These are phyloP conservation scores for Pterocarpus macrocarpus DNA, from an alignment of 306 rosid species.

Conservation along the genomic window DNA sequence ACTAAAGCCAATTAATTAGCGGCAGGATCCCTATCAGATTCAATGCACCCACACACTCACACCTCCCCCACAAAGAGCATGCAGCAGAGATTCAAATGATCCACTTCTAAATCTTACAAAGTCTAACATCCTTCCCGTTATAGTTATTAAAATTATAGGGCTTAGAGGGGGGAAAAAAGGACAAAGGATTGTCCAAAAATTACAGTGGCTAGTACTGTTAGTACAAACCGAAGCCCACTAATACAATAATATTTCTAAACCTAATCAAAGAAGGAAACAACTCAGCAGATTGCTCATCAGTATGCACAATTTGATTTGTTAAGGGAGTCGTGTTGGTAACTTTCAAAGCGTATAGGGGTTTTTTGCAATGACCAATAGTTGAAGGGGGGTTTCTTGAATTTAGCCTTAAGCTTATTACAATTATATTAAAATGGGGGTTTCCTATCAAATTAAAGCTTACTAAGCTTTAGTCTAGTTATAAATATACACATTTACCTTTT, in stretches of 20 bases:
- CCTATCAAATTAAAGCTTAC: too few species aligned
- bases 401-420: too few species aligned
- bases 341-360: too few species aligned
- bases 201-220: neutral
- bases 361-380: too few species aligned
- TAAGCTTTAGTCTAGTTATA: too few species aligned
- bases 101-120: slow-evolving; percentile 31
- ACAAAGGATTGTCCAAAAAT: neutral
- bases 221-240: neutral
- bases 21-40: neutral
- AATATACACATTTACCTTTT: too few species aligned
- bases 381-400: too few species aligned
- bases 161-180: neutral
- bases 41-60: slow-evolving; percentile 12
- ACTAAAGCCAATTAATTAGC: too few species aligned
- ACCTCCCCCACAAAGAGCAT: slow-evolving; percentile 15
- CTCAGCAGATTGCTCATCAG: neutral
- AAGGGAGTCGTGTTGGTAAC: too few species aligned
- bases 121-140: slow-evolving; percentile 31
- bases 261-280: neutral
- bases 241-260: neutral
- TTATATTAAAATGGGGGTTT: too few species aligned
- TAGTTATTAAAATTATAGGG: slow-evolving; percentile 18
- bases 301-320: too few species aligned
- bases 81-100: slow-evolving; percentile 30